Evolutionary conservation across 2,329 filamentous ascomycete species (phyloP).

Genomic region (Fusarium sp.): DNA sequence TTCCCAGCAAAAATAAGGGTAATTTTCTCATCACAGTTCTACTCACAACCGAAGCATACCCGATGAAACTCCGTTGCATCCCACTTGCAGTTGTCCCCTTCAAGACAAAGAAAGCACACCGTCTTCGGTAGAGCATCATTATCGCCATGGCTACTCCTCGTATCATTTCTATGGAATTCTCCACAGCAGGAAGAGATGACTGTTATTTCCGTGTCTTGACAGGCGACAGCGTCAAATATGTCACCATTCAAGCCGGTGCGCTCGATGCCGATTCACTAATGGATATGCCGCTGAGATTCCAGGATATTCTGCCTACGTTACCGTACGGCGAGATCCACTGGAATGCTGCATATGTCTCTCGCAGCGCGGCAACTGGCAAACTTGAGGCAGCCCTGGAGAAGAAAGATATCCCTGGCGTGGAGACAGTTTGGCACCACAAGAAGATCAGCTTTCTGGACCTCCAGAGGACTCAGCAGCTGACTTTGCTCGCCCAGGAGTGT

Average conservation of each 20-base stretch:
- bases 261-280: conserved; percentile 14
- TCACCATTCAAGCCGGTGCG: conserved; percentile 2
- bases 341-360: conserved; percentile 10
- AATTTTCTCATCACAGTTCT: too few species aligned
- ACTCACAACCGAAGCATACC: too few species aligned
- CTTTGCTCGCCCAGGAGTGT: conserved; percentile 1
- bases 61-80: too few species aligned
- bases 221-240: conserved; percentile 5
- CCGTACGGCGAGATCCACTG: conserved; percentile 11
- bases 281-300: conserved; percentile 17
- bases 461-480: not conserved
- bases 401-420: not conserved
- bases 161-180: conserved; percentile 18
- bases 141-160: not conserved
- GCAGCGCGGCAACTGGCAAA: not conserved
- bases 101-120: not conserved
- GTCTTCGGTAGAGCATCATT: not conserved
- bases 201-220: conserved; percentile 9
- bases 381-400: not conserved
- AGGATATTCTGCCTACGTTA: conserved; percentile 7
- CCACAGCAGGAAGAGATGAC: conserved; percentile 3
- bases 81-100: not conserved
- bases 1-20: too few species aligned
- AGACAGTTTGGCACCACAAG: conserved; percentile 9
- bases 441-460: conserved; percentile 11